Conservation (phyloP, 139 green algal genomes). For the Pseudopediastrum boryanum region DNA sequence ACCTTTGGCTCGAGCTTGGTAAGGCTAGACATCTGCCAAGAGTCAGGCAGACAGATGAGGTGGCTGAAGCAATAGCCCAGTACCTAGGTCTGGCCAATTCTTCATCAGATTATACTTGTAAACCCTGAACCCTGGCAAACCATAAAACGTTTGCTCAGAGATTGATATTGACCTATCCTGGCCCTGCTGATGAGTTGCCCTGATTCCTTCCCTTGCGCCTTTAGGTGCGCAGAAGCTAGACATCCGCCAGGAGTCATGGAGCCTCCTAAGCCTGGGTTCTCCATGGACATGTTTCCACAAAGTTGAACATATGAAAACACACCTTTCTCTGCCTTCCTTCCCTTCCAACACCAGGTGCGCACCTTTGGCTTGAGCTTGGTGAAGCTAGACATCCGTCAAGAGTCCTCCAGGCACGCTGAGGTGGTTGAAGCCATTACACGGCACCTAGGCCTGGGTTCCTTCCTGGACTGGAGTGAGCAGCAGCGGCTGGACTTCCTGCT, state of each 20-base stretch:
- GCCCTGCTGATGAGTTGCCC: too few relatives aligned
- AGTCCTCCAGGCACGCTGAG: slow-evolving; percentile 86
- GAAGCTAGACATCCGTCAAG: slow-evolving; percentile 92
- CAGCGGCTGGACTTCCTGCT: slow-evolving; percentile 73
- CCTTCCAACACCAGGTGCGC: slow-evolving; percentile 45
- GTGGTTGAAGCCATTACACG: slow-evolving; percentile 91
- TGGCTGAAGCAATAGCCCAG: slow-evolving; percentile 89
- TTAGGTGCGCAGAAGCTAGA: neutral
- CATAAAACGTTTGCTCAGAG: too few relatives aligned
- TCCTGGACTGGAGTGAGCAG: slow-evolving; percentile 84
- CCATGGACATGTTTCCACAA: slow-evolving; percentile 60
- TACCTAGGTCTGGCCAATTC: slow-evolving; percentile 86
- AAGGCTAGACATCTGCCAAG: slow-evolving; percentile 92
- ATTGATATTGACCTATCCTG: too few relatives aligned
- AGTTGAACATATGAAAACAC: too few relatives aligned
- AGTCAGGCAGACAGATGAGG: slow-evolving; percentile 87
- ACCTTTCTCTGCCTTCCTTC: neutral
- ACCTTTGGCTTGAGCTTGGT: slow-evolving; percentile 89
- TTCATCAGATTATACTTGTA: neutral
- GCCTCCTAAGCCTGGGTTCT: slow-evolving; percentile 18
- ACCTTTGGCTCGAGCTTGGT: slow-evolving; percentile 89
- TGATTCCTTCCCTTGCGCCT: neutral
- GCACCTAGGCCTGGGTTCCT: slow-evolving; percentile 85
- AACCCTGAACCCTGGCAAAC: neutral
- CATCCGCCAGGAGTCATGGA: neutral